phyloP scores from a whole-genome alignment of 805 yeast genomes.

The Starmera amethionina region DNA sequence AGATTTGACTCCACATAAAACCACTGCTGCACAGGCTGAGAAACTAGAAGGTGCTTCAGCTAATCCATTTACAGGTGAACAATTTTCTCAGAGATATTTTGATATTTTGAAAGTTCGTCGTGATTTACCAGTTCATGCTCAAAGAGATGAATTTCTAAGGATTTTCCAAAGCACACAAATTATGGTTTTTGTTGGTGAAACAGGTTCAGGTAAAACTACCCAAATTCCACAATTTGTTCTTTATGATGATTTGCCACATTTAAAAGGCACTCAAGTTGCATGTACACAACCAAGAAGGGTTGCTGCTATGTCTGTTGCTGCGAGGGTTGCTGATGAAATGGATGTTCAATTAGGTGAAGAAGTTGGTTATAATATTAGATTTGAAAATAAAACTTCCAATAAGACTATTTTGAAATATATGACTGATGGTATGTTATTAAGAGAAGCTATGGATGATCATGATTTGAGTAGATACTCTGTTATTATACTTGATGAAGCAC shows the following conservation, averaged over 20 bases:
- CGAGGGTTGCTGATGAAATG: slow-evolving; percentile 96
- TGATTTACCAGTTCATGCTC: slow-evolving; percentile 88
- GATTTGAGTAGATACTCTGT: slow-evolving; percentile 73
- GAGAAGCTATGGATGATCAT: slow-evolving; percentile 98
- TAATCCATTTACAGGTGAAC: slow-evolving; percentile 75
- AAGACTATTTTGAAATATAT: slow-evolving; percentile 85
- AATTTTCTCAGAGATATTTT: slow-evolving; percentile 56
- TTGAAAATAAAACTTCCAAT: slow-evolving; percentile 76
- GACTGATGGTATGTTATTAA: slow-evolving; percentile 97
- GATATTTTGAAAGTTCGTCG: slow-evolving; percentile 73
- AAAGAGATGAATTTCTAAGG: slow-evolving; percentile 78
- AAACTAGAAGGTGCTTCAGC: slow-evolving; percentile 42
- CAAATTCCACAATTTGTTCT: slow-evolving; percentile 94
- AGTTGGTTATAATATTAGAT: slow-evolving; percentile 92
- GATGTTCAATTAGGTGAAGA: slow-evolving; percentile 88
- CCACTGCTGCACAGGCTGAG: slow-evolving; percentile 57
- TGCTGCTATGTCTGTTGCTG: slow-evolving; percentile 98
- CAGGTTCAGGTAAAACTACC: slow-evolving; percentile 98
- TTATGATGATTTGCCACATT: slow-evolving; percentile 87
- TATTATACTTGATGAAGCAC: slow-evolving; percentile 94
- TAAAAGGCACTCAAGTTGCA: slow-evolving; percentile 76
- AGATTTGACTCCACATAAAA: slow-evolving; percentile 44
- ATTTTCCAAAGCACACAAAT: slow-evolving; percentile 83
- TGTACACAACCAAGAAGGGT: slow-evolving; percentile 97
- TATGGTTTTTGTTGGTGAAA: slow-evolving; percentile 98